Percentiles rank a stretch among this genome's conserved stretches.
phyloP scores from a whole-genome alignment of 2,329 filamentous ascomycete genomes.

The Monosporascus sp. region DNA sequence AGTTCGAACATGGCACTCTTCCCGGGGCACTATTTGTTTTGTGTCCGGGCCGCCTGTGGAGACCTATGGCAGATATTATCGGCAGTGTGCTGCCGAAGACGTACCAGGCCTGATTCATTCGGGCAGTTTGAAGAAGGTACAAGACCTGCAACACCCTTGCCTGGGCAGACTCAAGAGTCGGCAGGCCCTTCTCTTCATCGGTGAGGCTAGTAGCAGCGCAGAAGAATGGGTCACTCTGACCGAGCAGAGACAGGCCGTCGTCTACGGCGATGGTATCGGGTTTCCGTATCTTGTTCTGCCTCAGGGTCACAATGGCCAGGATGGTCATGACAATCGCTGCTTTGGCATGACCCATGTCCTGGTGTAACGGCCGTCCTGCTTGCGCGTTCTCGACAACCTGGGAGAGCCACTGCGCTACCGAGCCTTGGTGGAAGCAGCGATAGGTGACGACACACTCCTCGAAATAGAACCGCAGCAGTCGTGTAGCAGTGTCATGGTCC shows the following conservation, averaged over 20 bases:
- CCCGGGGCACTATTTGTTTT: neutral
- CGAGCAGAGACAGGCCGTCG: conserved; percentile 24
- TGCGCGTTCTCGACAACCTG: conserved; percentile 32
- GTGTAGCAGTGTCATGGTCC: neutral
- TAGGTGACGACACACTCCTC: conserved; percentile 4
- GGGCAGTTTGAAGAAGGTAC: conserved; percentile 53
- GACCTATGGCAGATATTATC: conserved; percentile 41
- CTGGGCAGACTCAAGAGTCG: conserved; percentile 52
- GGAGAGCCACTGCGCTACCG: conserved; percentile 34
- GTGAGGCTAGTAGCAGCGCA: conserved; percentile 35
- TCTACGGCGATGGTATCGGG: no score
- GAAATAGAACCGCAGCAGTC: conserved; percentile 4
- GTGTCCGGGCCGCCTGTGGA: conserved; percentile 26
- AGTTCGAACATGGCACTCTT: no score
- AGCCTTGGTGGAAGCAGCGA: conserved; percentile 1
- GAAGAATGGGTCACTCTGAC: conserved; percentile 32
- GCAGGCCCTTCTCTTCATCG: conserved; percentile 45
- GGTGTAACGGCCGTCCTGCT: conserved; percentile 29
- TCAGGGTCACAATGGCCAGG: conserved; percentile 42
- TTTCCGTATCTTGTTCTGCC: conserved; percentile 32
- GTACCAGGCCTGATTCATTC: conserved; percentile 58
- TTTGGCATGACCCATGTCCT: conserved; percentile 37
- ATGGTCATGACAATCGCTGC: conserved; percentile 43
- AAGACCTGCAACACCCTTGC: conserved; percentile 52
- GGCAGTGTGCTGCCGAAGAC: conserved; percentile 53